These are phyloP conservation scores for Mesembryanthemum crystallinum DNA, from an alignment of 148 eudicot species.

Conservation along the genomic window DNA sequence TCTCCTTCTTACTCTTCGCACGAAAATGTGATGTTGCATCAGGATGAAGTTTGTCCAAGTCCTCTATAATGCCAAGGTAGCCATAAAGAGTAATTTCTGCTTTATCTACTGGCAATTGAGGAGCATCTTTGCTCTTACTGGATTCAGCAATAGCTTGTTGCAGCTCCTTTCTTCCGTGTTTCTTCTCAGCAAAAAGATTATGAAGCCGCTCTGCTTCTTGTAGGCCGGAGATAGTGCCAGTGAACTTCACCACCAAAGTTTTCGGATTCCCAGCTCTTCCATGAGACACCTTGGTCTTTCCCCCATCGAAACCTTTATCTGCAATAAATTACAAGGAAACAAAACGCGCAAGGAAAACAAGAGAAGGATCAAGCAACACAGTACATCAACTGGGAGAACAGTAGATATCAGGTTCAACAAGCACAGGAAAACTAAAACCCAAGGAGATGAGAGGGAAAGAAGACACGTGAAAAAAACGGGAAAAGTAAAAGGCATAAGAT, in stretches of 20 bases:
- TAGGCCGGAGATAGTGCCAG: slow-evolving; percentile 46
- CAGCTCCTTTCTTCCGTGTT: slow-evolving; percentile 49
- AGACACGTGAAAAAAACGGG: too few relatives aligned
- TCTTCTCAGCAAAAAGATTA: slow-evolving; percentile 32
- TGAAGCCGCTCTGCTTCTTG: slow-evolving; percentile 57
- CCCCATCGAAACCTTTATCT: slow-evolving; percentile 46
- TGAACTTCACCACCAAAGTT: slow-evolving; percentile 45
- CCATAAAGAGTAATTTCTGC: slow-evolving; percentile 37
- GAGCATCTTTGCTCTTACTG: slow-evolving; percentile 7
- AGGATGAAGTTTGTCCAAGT: slow-evolving; percentile 49
- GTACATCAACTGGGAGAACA: neutral
- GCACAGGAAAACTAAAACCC: neutral
- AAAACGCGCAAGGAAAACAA: slow-evolving; percentile 14
- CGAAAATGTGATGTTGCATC: slow-evolving; percentile 38
- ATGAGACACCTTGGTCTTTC: slow-evolving; percentile 35
- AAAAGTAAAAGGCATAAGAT: too few relatives aligned
- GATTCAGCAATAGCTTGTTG: slow-evolving; percentile 18
- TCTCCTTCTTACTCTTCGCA: slow-evolving; percentile 54
- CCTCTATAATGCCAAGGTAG: slow-evolving; percentile 47
- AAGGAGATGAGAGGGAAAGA: neutral
- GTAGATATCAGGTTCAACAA: neutral
- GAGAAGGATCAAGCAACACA: slow-evolving; percentile 21
- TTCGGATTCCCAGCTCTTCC: slow-evolving; percentile 50
- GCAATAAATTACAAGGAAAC: slow-evolving; percentile 19
- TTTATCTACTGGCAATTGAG: slow-evolving; percentile 23